Conservation (phyloP, 1,139 yeast species). For the Yamadazyma diddensiae region DNA sequence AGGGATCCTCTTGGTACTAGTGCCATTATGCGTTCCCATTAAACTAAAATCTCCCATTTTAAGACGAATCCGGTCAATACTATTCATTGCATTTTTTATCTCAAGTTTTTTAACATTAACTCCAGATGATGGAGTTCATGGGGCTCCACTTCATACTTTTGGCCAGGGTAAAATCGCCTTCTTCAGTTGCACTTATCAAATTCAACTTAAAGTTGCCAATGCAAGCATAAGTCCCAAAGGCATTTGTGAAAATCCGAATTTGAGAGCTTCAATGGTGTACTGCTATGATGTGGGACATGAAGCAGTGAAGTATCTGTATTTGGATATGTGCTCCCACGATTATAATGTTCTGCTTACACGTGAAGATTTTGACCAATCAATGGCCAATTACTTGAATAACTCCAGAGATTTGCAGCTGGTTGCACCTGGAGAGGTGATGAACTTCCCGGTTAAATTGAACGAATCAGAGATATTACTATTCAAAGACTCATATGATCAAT, state of each 20-base stretch:
- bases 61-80: constrained; percentile 12
- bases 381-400: constrained; percentile 35
- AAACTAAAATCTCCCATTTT: constrained; percentile 12
- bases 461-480: constrained; percentile 17
- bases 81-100: constrained; percentile 19
- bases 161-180: constrained; percentile 30
- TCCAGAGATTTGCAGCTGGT: constrained; percentile 22
- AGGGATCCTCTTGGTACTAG: constrained; percentile 15
- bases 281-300: constrained; percentile 30
- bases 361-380: constrained; percentile 30
- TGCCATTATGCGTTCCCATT: constrained; percentile 21
- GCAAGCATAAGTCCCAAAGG: constrained; percentile 26
- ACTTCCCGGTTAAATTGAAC: constrained; percentile 27
- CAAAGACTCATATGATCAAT: constrained; percentile 30
- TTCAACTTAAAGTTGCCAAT: constrained; percentile 17
- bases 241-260: constrained; percentile 29
- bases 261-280: constrained; percentile 41
- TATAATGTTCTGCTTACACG: constrained; percentile 26
- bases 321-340: constrained; percentile 24
- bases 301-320: constrained; percentile 17
- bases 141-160: constrained; percentile 36
- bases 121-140: constrained; percentile 29
- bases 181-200: constrained; percentile 30
- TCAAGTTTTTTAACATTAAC: constrained; percentile 24
- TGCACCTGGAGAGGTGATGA: constrained; percentile 20